phyloP scores from a whole-genome alignment of 768 basidiomycete species.

The Leccinum longicurvipes region DNA sequence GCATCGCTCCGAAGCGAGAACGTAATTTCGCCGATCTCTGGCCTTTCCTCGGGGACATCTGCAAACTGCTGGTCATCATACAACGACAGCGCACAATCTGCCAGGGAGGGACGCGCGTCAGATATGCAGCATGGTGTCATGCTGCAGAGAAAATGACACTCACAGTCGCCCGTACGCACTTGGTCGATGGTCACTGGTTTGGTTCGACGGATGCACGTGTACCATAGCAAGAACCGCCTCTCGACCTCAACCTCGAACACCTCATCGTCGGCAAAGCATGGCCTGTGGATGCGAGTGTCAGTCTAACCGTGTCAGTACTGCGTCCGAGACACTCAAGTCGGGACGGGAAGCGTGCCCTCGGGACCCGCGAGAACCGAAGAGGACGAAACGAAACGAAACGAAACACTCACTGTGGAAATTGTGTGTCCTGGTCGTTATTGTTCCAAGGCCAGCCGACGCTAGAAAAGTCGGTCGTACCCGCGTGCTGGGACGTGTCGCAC shows the following conservation, averaged over 20 bases:
- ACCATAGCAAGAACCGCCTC: constrained; percentile 17
- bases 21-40: constrained; percentile 23
- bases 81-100: constrained; percentile 24
- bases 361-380: background rate
- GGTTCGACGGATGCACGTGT: constrained; percentile 28
- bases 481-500: background rate
- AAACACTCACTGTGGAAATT: constrained; percentile 15
- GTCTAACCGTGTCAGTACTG: background rate
- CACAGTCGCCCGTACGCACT: constrained; percentile 21
- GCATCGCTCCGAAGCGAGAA: constrained; percentile 11
- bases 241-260: constrained; percentile 21
- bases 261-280: constrained; percentile 13
- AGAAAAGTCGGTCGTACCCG: background rate
- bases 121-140: background rate
- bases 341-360: background rate
- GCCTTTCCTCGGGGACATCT: constrained; percentile 16
- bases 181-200: constrained; percentile 18
- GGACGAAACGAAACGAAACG: background rate
- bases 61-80: constrained; percentile 10
- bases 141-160: background rate
- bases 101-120: background rate
- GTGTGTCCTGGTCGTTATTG: constrained; percentile 1
- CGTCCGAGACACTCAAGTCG: background rate
- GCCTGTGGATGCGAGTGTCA: constrained; percentile 2
- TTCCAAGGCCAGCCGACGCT: constrained; percentile 16